Conservation (phyloP, 2,329 filamentous ascomycete genomes). For the Botrytis elliptica region DNA sequence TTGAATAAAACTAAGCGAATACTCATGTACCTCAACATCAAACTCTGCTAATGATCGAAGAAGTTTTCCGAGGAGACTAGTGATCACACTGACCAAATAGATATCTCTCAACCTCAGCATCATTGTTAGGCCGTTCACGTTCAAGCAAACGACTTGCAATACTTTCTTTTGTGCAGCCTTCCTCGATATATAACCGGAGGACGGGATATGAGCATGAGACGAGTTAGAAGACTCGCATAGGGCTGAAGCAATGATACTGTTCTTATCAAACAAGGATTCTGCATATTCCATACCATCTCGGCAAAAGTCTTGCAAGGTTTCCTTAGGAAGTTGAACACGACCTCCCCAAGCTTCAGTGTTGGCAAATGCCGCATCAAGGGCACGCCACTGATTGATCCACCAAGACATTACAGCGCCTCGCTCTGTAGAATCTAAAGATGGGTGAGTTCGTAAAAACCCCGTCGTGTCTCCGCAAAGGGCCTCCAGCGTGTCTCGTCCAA, state of each 20-base stretch:
- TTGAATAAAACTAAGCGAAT: conserved; percentile 60
- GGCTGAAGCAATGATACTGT: conserved; percentile 68
- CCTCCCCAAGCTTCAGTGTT: conserved; percentile 81
- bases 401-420: conserved; percentile 58
- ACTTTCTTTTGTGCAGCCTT: conserved; percentile 51
- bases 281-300: conserved; percentile 94
- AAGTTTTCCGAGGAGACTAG: conserved; percentile 80
- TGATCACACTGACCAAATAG: conserved; percentile 79
- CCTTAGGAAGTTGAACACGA: conserved; percentile 51
- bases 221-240: conserved; percentile 43
- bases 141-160: conserved; percentile 61
- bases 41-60: conserved; percentile 77
- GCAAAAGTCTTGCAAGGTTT: conserved; percentile 85
- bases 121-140: conserved; percentile 70
- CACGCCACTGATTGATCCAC: conserved; percentile 84
- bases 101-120: conserved; percentile 89
- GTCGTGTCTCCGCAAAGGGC: conserved; percentile 58
- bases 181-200: conserved; percentile 31
- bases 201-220: conserved; percentile 30
- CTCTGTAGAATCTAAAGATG: conserved; percentile 31
- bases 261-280: conserved; percentile 79
- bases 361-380: conserved; percentile 75
- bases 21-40: conserved; percentile 65
- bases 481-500: conserved; percentile 55
- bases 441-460: conserved; percentile 46